Base-by-base conservation (phyloP, 1,284 basidiomycete species). In the Irpex sp. region DNA sequence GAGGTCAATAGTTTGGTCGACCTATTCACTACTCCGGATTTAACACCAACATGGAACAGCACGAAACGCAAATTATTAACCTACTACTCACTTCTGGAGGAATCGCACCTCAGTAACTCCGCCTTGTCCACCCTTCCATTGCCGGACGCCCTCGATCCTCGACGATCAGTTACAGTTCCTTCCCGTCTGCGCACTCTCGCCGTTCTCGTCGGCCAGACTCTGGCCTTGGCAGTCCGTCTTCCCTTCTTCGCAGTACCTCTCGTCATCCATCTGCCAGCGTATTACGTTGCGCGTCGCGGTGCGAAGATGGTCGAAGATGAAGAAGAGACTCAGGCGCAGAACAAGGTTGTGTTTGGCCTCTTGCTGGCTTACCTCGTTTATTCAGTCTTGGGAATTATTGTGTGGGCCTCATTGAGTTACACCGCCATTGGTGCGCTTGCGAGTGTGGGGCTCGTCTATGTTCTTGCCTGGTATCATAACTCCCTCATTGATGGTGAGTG, bases 251-350 rank as follows among this genome's bases (percentile, higher is more conserved):
- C 93, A 61, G 75, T 95, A 57, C 95, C 95, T 1, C 81, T 97
- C 50, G 70, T 95, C 59, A 80, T 95, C 57, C 92, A 97, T 73
- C 70, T 87, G 31, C 95, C 95, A 0, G 86, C 92, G 54, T 97
- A 97, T 75, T 75, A 88, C 63, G 87, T 95, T 78, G 89, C 87
- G 11, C 80, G 87, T 35, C 71, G 90, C 56, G 94, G 92, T 55
- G 92, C 90, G 4, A 78, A 82, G 51, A 77, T 95, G 39, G 90
- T 84, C 17, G 86, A 93, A 71, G 87, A 95, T 68, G 95, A 98
- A 75, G 92, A 93, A 72, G 95, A 97, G 75, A 91, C 92, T 4
- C 92, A 94, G 75, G 95, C 94, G 43, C 93, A 96, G 79, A 95
- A 91, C 78, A 96, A 97, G 79, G 86, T 96, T 50, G 87, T 92